Conservation (phyloP, 192 early-diverging fungal species). For the Coemansia nantahalensis region DNA sequence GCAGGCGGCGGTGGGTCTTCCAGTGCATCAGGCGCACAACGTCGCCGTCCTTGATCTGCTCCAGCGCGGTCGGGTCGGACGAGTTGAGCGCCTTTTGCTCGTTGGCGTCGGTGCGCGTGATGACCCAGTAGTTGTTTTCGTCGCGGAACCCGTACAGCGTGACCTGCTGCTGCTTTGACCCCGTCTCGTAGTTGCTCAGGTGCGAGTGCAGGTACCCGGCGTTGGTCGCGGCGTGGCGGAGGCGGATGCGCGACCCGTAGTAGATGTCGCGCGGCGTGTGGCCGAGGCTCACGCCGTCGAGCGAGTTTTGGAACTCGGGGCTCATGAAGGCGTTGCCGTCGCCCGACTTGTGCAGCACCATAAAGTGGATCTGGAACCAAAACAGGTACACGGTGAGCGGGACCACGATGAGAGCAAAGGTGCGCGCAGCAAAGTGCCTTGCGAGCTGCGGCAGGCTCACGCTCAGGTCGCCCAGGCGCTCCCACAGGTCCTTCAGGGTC, state of each 20-base stretch:
- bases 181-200: slow-evolving; percentile 63
- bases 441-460: slow-evolving; percentile 54
- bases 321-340: slow-evolving; percentile 93
- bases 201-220: slow-evolving; percentile 58
- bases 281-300: slow-evolving; percentile 60
- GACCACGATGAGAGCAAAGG: slow-evolving; percentile 77
- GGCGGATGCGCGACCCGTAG: slow-evolving; percentile 45
- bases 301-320: slow-evolving; percentile 79
- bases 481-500: slow-evolving; percentile 84
- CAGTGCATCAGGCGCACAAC: slow-evolving; percentile 74
- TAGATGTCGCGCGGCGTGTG: slow-evolving; percentile 51
- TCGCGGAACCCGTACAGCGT: slow-evolving; percentile 80
- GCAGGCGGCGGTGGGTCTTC: slow-evolving; percentile 61
- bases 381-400: slow-evolving; percentile 78
- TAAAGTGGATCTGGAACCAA: slow-evolving; percentile 90
- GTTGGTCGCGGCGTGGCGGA: slow-evolving; percentile 52
- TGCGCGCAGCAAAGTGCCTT: slow-evolving; percentile 79
- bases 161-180: slow-evolving; percentile 76
- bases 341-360: slow-evolving; percentile 70
- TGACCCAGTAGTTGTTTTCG: slow-evolving; percentile 79
- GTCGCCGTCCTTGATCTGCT: slow-evolving; percentile 65
- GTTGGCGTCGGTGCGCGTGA: slow-evolving; percentile 40
- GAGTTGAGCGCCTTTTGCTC: slow-evolving; percentile 34
- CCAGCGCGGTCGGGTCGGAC: slow-evolving; percentile 26
- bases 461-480: slow-evolving; percentile 69